Evolutionary conservation across 805 yeast genomes (phyloP).

Genomic region (Wickerhamomyces chaumierensis): DNA sequence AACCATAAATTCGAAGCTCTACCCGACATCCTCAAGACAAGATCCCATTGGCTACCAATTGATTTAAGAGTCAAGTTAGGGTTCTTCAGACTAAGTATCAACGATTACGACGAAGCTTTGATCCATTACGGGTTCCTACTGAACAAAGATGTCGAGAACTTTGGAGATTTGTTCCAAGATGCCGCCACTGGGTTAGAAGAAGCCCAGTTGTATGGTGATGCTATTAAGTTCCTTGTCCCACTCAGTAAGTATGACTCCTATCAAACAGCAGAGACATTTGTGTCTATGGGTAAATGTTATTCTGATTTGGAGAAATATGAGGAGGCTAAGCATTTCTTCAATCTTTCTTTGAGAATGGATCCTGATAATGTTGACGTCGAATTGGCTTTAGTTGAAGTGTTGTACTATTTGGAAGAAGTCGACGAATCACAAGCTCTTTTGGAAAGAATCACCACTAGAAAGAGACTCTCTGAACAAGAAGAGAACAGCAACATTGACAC

Average conservation of each 20-base stretch:
- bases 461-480: conserved; percentile 12
- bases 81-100: conserved; percentile 52
- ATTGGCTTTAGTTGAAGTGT: conserved; percentile 72
- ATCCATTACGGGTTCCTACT: conserved; percentile 53
- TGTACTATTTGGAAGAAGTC: conserved; percentile 51
- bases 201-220: conserved; percentile 63
- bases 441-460: conserved; percentile 37
- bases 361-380: conserved; percentile 63
- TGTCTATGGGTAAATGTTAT: conserved; percentile 64
- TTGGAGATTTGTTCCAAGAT: conserved; percentile 61
- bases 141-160: conserved; percentile 44
- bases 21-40: conserved; percentile 24
- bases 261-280: conserved; percentile 33
- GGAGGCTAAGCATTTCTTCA: conserved; percentile 51
- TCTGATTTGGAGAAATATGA: conserved; percentile 60
- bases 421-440: conserved; percentile 45
- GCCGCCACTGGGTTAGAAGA: conserved; percentile 69
- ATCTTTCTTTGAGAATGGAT: conserved; percentile 38
- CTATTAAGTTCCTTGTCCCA: conserved; percentile 52
- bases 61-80: conserved; percentile 84
- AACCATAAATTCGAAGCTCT: conserved; percentile 32
- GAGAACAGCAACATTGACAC: conserved; percentile 9
- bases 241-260: conserved; percentile 45
- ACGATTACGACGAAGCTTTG: conserved; percentile 58
- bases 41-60: conserved; percentile 51